phyloP scores from a whole-genome alignment of 768 basidiomycete species.

The Boletales sp. region DNA sequence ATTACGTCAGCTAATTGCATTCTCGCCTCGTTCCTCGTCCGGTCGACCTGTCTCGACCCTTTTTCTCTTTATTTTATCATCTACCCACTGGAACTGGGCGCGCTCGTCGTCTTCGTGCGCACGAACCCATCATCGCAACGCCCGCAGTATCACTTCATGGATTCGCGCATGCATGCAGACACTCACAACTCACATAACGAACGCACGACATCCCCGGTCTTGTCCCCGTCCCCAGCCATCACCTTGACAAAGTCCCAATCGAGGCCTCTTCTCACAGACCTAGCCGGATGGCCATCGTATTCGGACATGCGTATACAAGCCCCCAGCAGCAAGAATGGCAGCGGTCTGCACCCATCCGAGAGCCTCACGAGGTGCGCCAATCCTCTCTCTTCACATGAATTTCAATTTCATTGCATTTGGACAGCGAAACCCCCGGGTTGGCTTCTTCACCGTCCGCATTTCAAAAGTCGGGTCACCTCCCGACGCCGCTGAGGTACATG shows the following conservation, averaged over 20 bases:
- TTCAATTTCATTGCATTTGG: neutral
- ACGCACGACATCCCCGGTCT: neutral
- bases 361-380: conserved; percentile 14
- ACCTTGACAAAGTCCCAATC: conserved; percentile 10
- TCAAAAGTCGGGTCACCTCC: conserved; percentile 23
- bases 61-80: conserved; percentile 7
- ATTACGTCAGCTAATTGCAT: conserved; percentile 23
- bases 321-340: conserved; percentile 11
- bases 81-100: neutral
- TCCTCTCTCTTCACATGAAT: neutral
- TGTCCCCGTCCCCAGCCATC: conserved; percentile 7
- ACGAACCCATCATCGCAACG: no score
- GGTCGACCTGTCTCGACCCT: conserved; percentile 1
- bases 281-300: conserved; percentile 14
- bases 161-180: conserved; percentile 4
- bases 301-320: conserved; percentile 11
- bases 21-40: conserved; percentile 12
- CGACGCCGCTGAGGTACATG: conserved; percentile 32
- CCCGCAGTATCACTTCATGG: conserved; percentile 2
- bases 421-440: conserved; percentile 8
- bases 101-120: neutral
- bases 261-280: conserved; percentile 8
- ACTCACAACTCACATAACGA: conserved; percentile 1
- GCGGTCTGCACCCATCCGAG: conserved; percentile 4
- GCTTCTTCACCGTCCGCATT: conserved; percentile 1